Conservation (phyloP, 768 basidiomycete species). For the Tylopilus felleus region DNA sequence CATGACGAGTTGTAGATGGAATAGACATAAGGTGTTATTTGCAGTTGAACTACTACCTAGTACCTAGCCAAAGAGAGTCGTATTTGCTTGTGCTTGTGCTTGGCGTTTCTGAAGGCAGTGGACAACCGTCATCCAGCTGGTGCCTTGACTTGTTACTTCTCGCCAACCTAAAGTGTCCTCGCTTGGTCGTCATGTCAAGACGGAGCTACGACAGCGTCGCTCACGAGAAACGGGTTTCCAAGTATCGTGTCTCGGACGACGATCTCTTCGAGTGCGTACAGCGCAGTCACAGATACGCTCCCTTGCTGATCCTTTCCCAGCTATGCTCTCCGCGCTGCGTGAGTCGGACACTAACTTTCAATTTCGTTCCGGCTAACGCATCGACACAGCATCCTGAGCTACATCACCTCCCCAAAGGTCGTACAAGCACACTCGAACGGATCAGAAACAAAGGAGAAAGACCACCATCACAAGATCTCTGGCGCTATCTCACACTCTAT, state of each 20-base stretch:
- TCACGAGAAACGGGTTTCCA: constrained; percentile 70
- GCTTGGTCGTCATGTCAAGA: constrained; percentile 53
- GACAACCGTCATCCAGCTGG: neutral
- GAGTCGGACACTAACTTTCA: constrained; percentile 32
- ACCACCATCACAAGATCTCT: constrained; percentile 65
- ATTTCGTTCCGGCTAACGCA: constrained; percentile 6
- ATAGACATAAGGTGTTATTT: constrained; percentile 11
- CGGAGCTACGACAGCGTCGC: constrained; percentile 71
- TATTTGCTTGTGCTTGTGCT: constrained; percentile 3
- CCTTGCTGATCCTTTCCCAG: constrained; percentile 37
- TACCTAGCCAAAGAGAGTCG: neutral
- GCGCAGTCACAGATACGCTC: neutral
- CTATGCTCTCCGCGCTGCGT: constrained; percentile 84
- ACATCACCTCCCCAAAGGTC: constrained; percentile 64
- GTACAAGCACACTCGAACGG: constrained; percentile 28
- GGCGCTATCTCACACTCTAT: constrained; percentile 55
- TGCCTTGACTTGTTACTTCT: neutral
- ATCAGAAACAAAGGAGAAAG: constrained; percentile 50
- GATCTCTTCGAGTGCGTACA: constrained; percentile 77
- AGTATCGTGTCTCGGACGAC: constrained; percentile 77
- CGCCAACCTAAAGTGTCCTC: neutral
- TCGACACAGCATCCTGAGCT: constrained; percentile 58
- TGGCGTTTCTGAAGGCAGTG: neutral
- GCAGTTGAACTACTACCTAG: too few relatives aligned
- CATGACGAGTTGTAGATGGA: constrained; percentile 31